These are phyloP conservation scores for Exophiala xenobiotica DNA, from an alignment of 2,329 filamentous ascomycete genomes.

Conservation along the genomic window DNA sequence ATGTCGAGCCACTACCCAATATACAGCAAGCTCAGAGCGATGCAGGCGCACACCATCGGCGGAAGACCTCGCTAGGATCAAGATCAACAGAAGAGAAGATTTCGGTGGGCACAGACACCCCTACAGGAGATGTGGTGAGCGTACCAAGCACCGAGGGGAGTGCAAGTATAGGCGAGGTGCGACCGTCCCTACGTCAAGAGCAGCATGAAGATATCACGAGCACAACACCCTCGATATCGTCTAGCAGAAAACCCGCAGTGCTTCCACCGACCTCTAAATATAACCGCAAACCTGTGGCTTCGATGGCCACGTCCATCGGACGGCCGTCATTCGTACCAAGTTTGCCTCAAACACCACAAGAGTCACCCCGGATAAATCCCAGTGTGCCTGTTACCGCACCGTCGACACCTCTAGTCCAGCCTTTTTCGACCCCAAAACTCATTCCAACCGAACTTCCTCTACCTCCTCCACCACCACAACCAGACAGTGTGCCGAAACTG, in stretches of 20 bases:
- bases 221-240: conserved; percentile 24
- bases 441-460: conserved; percentile 15
- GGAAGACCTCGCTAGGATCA: conserved; percentile 13
- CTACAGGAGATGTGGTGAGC: conserved; percentile 3
- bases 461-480: conserved; percentile 9
- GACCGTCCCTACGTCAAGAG: conserved; percentile 3
- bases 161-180: conserved; percentile 19
- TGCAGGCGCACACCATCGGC: conserved; percentile 12
- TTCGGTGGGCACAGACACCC: conserved; percentile 14
- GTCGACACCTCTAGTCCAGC: conserved; percentile 2
- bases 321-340: conserved; percentile 16
- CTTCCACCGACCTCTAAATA: conserved; percentile 30
- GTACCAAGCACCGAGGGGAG: conserved; percentile 18
- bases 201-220: conserved; percentile 4
- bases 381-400: background rate
- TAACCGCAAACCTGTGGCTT: conserved; percentile 27
- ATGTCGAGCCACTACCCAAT: conserved; percentile 18
- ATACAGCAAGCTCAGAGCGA: conserved; percentile 5
- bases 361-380: conserved; percentile 22
- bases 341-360: conserved; percentile 22
- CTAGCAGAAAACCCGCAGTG: conserved; percentile 15
- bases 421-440: conserved; percentile 12
- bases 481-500: conserved; percentile 15
- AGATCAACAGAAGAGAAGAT: conserved; percentile 23
- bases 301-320: conserved; percentile 8